Base-by-base conservation (phyloP, 2,329 filamentous ascomycete species). In the Herpomyces periplanetae region DNA sequence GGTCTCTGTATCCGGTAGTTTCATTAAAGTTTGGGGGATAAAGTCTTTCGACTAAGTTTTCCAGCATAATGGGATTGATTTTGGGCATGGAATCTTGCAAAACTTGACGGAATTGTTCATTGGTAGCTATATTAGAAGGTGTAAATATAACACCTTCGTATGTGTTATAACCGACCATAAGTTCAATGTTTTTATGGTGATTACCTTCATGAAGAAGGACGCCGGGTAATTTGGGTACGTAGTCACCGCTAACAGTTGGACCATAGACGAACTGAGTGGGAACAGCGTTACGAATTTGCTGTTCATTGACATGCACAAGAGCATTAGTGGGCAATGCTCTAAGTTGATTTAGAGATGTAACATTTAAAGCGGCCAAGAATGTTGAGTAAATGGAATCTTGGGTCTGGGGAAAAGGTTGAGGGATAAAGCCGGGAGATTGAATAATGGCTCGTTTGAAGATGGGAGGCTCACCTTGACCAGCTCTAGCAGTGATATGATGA, bases 401-500 rank as follows among this genome's bases (percentile, higher is more conserved):
- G 14, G 31, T 23, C 11, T 30, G 23, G 3, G 34, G 25, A 3
- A 34, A 33, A 3, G 34, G 25, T 3, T 34, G 21, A 1, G 40
- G 42, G 4, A 22, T 31, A 22, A 22, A 40, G 32, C 27, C 37
- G 3, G 43, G 42, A 15, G 40, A 45, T 24, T 47, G 31, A 3
- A 28, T 13, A 11, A 37, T 30, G 9, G 32, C 33, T 23, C 39
- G 37, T 17, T 36, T 34, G 28, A 48, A 49, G 2, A 43, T 43
- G 5, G 29, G 29, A 3, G 27, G 18, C 2, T 44, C 45, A 5
- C 36, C 28, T 7, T 30, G 26, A 5, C 44, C 46, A n/a, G 8
- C 7, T 10, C 24, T 22, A 17, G 22, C 35, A 7, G 47, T 53
- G 23, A 52, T 43, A 21, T 54, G 48, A 26, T 52, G 47, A 33